Percentiles rank a stretch among this genome's conserved stretches.
Conservation (phyloP, 768 basidiomycete genomes). For the Mycena indigotica region DNA sequence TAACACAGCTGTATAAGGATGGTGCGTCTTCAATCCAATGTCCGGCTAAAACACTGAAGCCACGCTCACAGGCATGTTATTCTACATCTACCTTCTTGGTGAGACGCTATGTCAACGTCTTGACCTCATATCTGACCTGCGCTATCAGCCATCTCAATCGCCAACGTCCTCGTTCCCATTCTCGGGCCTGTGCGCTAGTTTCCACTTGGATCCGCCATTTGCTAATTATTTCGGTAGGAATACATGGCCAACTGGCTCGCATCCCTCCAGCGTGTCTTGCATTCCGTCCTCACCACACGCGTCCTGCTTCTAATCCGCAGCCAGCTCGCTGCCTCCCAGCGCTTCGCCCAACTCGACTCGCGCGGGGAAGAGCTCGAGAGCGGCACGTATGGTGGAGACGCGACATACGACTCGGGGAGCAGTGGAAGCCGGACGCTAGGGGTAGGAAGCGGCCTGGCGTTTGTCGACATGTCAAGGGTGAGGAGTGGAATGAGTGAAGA, state of each 20-base stretch:
- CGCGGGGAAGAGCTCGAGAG: neutral
- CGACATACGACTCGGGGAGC: neutral
- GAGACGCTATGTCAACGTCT: no score
- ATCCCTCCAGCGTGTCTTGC: constrained; percentile 43
- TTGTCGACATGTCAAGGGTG: neutral
- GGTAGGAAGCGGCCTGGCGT: neutral
- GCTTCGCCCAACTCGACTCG: neutral
- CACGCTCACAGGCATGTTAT: constrained; percentile 36
- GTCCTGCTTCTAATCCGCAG: constrained; percentile 40
- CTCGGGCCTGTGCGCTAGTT: constrained; percentile 36
- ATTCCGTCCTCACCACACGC: constrained; percentile 44
- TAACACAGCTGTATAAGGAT: constrained; percentile 42
- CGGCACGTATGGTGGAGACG: neutral
- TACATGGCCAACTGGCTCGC: constrained; percentile 45
- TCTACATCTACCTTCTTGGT: constrained; percentile 44
- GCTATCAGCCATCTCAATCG: constrained; percentile 40
- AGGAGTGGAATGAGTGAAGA: neutral
- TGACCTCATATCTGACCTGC: no score
- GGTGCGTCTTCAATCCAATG: constrained; percentile 31
- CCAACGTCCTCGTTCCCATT: constrained; percentile 43
- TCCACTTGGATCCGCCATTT: neutral
- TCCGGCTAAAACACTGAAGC: neutral
- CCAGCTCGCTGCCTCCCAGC: neutral
- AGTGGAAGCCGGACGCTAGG: neutral
- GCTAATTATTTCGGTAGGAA: neutral